Evolutionary conservation across 495 filamentous ascomycete genomes (phyloP), one percentile per base, ranked within the genome.

Genomic region (Annulohypoxylon moriforme): DNA sequence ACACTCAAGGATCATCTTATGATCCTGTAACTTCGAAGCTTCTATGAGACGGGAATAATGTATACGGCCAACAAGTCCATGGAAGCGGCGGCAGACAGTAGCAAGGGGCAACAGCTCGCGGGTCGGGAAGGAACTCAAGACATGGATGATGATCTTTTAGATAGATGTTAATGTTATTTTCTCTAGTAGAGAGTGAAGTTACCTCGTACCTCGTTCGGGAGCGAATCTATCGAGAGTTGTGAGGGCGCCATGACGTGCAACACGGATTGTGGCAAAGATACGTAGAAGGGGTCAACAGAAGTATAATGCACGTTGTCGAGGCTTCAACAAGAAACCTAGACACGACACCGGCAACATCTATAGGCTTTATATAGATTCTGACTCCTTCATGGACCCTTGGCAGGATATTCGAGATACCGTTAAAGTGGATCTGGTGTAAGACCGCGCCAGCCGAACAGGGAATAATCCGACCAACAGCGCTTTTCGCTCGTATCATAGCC

Each of bases 1-100:
- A 81, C 90, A 92, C 82, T 94, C 91, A 13, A 96, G 85, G 18
- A 94, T 88, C 27, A 94, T 78, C 42, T 87, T 83, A 75, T 90
- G 88, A 60, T 89, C 86, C 16, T 85, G 78, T 14, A 90, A 79
- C 8, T 83, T 78, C 3, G 88, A 83, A 24, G 88, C 87, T 18
- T 82, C 70, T 34, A 88, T 78, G 14, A 94, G 84, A 46, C 93
- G 89, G 25, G 85, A 79, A 68, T 91, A 88, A 22, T 94, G 77
- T 47, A 94, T 85, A 55, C 89, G 88, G n/a, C 90, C 81, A 50
- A 91, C 85, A 13, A 92, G 76, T 53, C 87, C 85, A 77, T 90
- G 85, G 78, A 94, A 89, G 29, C 88, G 91, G 69, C 84, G 89
- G 65, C 83, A 92, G 68, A 93, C 83, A 36, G 83, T 65, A 61